Conservation (phyloP, 257 asterid species). For the Solanum pennellii region DNA sequence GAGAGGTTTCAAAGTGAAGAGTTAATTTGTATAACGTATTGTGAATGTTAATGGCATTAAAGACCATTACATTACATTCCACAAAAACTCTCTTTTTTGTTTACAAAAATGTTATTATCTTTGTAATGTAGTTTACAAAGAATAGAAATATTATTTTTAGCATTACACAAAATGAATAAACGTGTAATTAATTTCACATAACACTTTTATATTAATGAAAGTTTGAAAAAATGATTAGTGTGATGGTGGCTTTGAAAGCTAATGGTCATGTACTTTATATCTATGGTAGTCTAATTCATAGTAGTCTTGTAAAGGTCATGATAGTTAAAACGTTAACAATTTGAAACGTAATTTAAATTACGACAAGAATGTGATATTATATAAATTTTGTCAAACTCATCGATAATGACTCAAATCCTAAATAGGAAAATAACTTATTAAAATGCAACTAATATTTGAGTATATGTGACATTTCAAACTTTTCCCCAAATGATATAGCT, state of each 20-base stretch:
- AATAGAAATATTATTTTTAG: no score
- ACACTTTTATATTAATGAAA: not conserved
- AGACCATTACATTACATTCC: no score
- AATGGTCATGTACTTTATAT: not conserved
- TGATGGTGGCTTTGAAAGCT: not conserved
- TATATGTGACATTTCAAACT: not conserved
- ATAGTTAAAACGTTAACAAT: not conserved
- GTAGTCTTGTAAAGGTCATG: not conserved
- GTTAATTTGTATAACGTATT: no score
- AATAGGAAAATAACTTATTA: not conserved
- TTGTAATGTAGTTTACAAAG: no score
- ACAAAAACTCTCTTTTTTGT: no score
- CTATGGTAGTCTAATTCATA: not conserved
- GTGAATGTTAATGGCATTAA: no score
- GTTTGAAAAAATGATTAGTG: not conserved
- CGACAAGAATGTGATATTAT: accelerated
- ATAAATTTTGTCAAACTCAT: not conserved
- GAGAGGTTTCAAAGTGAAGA: no score
- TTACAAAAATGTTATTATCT: no score
- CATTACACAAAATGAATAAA: no score
- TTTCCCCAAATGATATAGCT: no score
- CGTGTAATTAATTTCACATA: no score
- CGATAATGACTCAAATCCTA: not conserved
- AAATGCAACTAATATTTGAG: not conserved
- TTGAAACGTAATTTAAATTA: not conserved